A percentile compares a stretch with the other conserved stretches of the same genome.
Conservation (phyloP, 179 eudicot species). For the Silene noctiflora region DNA sequence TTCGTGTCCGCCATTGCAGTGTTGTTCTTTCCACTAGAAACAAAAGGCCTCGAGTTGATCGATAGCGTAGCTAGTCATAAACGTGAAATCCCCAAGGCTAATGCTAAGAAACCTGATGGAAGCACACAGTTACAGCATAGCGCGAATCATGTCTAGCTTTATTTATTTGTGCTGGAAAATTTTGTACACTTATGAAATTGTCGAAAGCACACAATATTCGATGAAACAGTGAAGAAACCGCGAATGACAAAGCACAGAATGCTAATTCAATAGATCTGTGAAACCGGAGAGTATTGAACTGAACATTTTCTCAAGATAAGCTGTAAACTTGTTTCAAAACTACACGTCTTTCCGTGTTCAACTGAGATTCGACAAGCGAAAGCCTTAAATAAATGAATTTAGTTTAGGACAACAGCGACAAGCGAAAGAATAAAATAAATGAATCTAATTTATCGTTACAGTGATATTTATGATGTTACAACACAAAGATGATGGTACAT, state of each 20-base stretch:
- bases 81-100: slow-evolving; percentile 6
- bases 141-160: no score
- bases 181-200: no score
- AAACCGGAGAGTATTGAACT: neutral
- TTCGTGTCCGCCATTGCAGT: slow-evolving; percentile 43
- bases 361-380: no score
- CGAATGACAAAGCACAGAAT: neutral
- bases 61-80: slow-evolving; percentile 37
- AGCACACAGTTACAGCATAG: neutral
- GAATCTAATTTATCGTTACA: neutral
- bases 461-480: neutral
- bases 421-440: neutral
- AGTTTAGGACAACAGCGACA: neutral
- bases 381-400: no score
- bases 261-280: neutral
- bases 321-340: no score
- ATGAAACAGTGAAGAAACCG: neutral
- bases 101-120: neutral
- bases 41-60: slow-evolving; percentile 49
- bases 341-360: no score
- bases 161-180: no score
- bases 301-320: no score
- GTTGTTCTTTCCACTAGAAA: slow-evolving; percentile 57
- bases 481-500: neutral
- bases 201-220: no score